A percentile compares a stretch with the other conserved stretches of the same genome.
Evolutionary conservation across 2,329 filamentous ascomycete species (phyloP).

Genomic region (Colletotrichum truncatum): DNA sequence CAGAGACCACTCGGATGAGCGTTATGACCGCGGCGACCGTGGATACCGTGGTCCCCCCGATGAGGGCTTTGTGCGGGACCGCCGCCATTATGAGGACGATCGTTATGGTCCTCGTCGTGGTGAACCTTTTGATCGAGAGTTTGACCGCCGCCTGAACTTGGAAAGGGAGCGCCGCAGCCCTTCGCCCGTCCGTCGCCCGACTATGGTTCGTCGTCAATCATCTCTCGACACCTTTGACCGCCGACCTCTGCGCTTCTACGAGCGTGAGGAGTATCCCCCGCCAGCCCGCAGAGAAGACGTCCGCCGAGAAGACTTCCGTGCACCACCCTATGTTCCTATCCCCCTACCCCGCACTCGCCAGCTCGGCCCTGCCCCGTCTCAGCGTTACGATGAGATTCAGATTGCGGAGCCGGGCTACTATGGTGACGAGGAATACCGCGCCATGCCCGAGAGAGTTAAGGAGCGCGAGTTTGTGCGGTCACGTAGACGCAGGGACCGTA

Average conservation of each 20-base stretch:
- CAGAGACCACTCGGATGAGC: constrained; percentile 60
- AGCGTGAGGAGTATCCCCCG: constrained; percentile 69
- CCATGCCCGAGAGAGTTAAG: constrained; percentile 66
- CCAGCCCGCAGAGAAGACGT: constrained; percentile 60
- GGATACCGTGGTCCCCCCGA: constrained; percentile 51
- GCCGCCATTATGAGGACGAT: constrained; percentile 65
- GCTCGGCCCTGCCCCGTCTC: constrained; percentile 64
- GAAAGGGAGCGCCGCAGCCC: constrained; percentile 62
- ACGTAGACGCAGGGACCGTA: constrained; percentile 54
- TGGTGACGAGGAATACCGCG: constrained; percentile 77
- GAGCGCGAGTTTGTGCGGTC: constrained; percentile 68
- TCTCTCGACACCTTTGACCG: constrained; percentile 92
- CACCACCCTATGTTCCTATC: constrained; percentile 66
- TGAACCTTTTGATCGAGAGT: constrained; percentile 45
- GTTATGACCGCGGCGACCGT: constrained; percentile 52
- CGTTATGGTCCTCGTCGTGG: constrained; percentile 46
- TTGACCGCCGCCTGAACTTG: constrained; percentile 65
- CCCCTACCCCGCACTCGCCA: constrained; percentile 73
- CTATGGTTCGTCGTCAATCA: constrained; percentile 81
- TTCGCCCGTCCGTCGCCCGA: constrained; percentile 69
- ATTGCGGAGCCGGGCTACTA: constrained; percentile 74
- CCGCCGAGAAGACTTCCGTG: constrained; percentile 63
- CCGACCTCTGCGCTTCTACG: constrained; percentile 63
- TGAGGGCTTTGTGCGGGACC: constrained; percentile 57
- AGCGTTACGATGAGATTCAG: constrained; percentile 70